phyloP scores from a whole-genome alignment of 257 asterid species.

The Jacaranda mimosifolia region DNA sequence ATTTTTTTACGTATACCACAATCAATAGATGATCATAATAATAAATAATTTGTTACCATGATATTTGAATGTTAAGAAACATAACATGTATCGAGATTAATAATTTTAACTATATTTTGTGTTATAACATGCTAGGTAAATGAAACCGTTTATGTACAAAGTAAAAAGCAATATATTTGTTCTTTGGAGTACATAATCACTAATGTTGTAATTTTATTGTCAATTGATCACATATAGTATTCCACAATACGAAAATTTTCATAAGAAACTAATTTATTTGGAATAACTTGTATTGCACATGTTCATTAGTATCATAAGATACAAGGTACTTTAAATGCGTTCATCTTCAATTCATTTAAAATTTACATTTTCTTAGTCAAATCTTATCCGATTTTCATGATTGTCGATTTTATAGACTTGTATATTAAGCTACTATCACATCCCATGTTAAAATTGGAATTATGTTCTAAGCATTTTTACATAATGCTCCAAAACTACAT shows the following conservation, averaged over 20 bases:
- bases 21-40: background rate
- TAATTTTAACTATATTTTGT: background rate
- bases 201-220: background rate
- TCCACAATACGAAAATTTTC: background rate
- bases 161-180: background rate
- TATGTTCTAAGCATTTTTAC: slow-evolving; percentile 38
- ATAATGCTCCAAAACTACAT: slow-evolving; percentile 39
- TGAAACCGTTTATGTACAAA: background rate
- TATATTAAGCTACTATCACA: slow-evolving; percentile 24
- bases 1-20: background rate
- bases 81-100: background rate
- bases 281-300: background rate
- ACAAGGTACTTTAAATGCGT: slow-evolving; percentile 43
- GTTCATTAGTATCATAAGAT: background rate
- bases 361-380: slow-evolving; percentile 32
- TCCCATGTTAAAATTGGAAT: background rate
- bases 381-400: slow-evolving; percentile 35
- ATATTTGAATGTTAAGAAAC: background rate
- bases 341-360: slow-evolving; percentile 59
- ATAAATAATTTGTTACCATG: background rate
- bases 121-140: background rate
- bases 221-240: background rate
- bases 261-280: background rate
- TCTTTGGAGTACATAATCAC: background rate
- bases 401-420: slow-evolving; percentile 46